phyloP scores from a whole-genome alignment of 768 basidiomycete genomes.

The Amanita rubescens region DNA sequence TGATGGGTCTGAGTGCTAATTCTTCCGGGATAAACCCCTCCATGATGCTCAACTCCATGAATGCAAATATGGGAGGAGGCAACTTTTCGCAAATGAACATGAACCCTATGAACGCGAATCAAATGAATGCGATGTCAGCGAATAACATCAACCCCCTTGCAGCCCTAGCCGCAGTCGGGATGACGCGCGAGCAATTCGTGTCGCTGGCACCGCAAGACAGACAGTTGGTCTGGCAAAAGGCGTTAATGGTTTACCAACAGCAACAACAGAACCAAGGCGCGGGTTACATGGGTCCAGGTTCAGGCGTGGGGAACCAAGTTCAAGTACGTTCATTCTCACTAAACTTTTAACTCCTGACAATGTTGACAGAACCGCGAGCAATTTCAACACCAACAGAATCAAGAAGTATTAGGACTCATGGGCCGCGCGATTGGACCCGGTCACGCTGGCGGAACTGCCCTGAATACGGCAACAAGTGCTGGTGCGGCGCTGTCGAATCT shows the following conservation, averaged over 20 bases:
- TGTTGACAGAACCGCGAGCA: conserved; percentile 3
- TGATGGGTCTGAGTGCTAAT: conserved; percentile 1
- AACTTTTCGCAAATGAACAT: conserved; percentile 10
- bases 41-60: conserved; percentile 12
- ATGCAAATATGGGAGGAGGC: conserved; percentile 8
- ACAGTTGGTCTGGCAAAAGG: conserved; percentile 18
- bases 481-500: conserved; percentile 8
- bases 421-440: conserved; percentile 1
- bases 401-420: conserved; percentile 4
- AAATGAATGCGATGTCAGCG: conserved; percentile 7
- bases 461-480: conserved; percentile 4
- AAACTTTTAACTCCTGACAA: not conserved
- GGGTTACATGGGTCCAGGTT: not conserved
- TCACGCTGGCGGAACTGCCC: not conserved
- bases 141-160: conserved; percentile 6
- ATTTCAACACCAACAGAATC: conserved; percentile 9
- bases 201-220: conserved; percentile 17
- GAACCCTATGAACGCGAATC: conserved; percentile 4
- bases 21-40: conserved; percentile 9
- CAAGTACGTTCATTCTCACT: not conserved
- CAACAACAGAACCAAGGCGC: conserved; percentile 7
- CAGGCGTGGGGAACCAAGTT: not conserved
- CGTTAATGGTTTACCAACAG: conserved; percentile 14
- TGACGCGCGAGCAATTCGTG: conserved; percentile 26
- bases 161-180: conserved; percentile 13